Base-by-base conservation (phyloP, 140 eudicot species). In the Bidens hawaiensis region DNA sequence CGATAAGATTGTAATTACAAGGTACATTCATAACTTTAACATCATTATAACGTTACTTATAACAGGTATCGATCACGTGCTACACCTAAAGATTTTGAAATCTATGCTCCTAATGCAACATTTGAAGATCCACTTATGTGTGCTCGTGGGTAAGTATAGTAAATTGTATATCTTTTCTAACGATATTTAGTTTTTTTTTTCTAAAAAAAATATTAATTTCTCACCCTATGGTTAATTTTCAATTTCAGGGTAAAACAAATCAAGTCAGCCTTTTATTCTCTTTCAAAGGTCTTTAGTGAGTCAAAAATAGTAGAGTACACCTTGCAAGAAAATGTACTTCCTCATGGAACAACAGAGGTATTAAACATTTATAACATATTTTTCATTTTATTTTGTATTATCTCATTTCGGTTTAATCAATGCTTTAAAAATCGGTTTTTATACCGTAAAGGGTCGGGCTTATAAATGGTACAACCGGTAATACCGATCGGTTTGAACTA, bases 91-190 rank as follows among this genome's bases (percentile, higher is more conserved):
- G 97, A 85, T 71, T 85, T 85, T 68, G 97, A 89, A 65, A 89
- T 89, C 43, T 89, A 89, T 82, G 91, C 95, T 38, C 88, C 86
- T 3, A 3, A 82, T 80, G 97, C 97, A 56, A 78, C 88, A 4
- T 89, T 85, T 68, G 97, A 89, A 80, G 97, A 89, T 60, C 97
- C 97, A 22, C 95, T 89, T 28, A 85, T 85, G 95, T 51, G 90
- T 13, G 97, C 97, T 63, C 79, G 75, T 10, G 97, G 97, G 97
- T 89, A 82, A 30, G 81, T 12, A 43, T 18, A 18, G 17, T 25
- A 21, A 28, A 22, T 25, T 43, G 1, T 61, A 18, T 5, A 25
- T 53, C 2, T 47, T 40, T 30, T n/a, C n/a, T n/a, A n/a, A 30
- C 48, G 9, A n/a, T 53, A 19, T 18, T n/a, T n/a, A n/a, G n/a